Evolutionary conservation across 257 asterid genomes (phyloP).

Genomic region (Scutellaria baicalensis): DNA sequence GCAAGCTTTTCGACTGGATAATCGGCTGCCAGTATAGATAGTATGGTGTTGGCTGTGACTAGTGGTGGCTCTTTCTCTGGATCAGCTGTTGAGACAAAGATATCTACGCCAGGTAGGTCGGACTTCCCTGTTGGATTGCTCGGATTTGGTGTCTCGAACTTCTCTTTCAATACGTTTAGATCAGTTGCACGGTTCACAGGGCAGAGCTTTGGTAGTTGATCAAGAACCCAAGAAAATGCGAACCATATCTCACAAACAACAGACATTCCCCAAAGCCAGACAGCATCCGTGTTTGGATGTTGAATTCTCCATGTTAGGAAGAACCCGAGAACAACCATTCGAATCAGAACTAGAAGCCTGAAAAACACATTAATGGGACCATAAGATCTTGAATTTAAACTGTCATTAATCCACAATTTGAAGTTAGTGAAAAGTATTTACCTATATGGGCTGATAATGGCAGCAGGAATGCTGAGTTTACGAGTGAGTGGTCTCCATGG

Average conservation of each 20-base stretch:
- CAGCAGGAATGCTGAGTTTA: conserved; percentile 63
- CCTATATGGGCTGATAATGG: conserved; percentile 78
- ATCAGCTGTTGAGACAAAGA: conserved; percentile 76
- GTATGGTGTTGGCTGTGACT: conserved; percentile 69
- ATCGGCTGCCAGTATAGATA: conserved; percentile 58
- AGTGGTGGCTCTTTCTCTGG: conserved; percentile 83
- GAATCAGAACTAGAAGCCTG: conserved; percentile 51
- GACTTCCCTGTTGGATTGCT: conserved; percentile 63
- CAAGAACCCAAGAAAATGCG: conserved; percentile 75
- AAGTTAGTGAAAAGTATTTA: conserved; percentile 12
- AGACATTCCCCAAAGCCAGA: conserved; percentile 82
- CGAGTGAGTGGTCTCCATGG: conserved; percentile 89
- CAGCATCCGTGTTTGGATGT: conserved; percentile 60
- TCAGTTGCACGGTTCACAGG: conserved; percentile 76
- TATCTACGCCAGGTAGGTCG: conserved; percentile 62
- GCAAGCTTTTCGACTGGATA: conserved; percentile 73
- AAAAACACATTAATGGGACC: not conserved
- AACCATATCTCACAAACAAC: conserved; percentile 75
- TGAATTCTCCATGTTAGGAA: conserved; percentile 60
- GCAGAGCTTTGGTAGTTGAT: conserved; percentile 62
- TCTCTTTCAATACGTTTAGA: conserved; percentile 57
- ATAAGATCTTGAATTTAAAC: not conserved
- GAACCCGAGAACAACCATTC: conserved; percentile 57
- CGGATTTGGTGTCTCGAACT: conserved; percentile 51
- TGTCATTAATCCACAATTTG: not conserved